Base-by-base conservation (phyloP, 371 early-diverging fungal species). In the Rhizomucor pusillus region DNA sequence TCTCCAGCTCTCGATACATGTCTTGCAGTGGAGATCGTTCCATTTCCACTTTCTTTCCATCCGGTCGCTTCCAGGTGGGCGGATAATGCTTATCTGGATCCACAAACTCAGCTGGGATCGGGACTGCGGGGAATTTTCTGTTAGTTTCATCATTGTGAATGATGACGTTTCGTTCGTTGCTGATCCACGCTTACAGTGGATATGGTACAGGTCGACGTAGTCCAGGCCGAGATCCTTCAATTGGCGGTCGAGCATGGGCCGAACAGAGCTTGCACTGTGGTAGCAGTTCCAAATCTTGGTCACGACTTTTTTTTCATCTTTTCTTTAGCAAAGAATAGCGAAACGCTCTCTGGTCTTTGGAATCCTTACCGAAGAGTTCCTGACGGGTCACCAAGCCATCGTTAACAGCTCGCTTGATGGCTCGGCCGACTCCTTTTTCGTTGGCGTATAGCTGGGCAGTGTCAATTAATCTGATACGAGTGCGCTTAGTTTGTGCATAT, bases 201-300 rank as follows among this genome's bases (percentile, higher is more conserved):
- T 57, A 20, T 65, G 45, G 62, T 81, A 89, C 37, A 88, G 60
- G 64, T 89, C 89, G 18, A 90, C 47, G 56, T 86, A 88, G 16
- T 77, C 71, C 18, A 80, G 55, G 44, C 64, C 68, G 45, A 88
- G 62, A 19, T 81, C 68, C 41, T 50, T 23, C 19, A 87, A 62
- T 20, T 79, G 73, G 5, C 54, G 46, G 20, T 75, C 66, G 48
- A 84, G 63, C 1, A 64, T 78, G 18, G 75, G 60, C 1, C 71
- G 65, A 0, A 85, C 81, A 39, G 74, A 44, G 1, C 73, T 67
- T 39, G 77, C 77, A 23, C 48, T 40, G 46, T 82, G 84, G 43
- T 61, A 64, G 20, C 69, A 69, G 52, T 85, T 86, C 87, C 85
- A 86, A 22, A 90, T 67, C 66, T 92, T 92, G 33, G 86, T 81